Conservation (phyloP, 768 basidiomycete genomes). For the Suillus paluster region DNA sequence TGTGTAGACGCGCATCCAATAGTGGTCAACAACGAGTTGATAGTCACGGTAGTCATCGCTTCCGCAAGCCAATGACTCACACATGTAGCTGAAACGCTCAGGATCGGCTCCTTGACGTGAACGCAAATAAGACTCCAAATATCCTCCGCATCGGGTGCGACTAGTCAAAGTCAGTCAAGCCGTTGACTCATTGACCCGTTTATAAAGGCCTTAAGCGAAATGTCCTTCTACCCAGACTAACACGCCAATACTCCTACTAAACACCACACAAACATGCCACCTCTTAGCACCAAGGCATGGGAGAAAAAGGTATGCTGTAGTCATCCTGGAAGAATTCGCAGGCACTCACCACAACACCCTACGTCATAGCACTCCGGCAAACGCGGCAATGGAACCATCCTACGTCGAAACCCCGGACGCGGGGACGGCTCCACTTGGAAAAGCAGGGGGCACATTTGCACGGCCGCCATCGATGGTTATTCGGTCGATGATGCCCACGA, state of each 20-base stretch:
- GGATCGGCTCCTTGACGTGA: not conserved
- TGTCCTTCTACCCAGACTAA: not conserved
- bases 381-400: not conserved
- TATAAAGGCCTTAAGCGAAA: not conserved
- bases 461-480: not conserved
- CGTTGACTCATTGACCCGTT: not conserved
- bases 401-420: slow-evolving; percentile 3
- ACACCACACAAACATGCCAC: not conserved
- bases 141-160: not conserved
- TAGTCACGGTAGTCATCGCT: not conserved
- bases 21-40: not conserved
- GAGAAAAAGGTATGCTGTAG: not conserved
- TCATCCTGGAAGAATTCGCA: not conserved
- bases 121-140: not conserved
- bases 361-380: not conserved
- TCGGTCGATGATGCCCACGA: slow-evolving; percentile 1
- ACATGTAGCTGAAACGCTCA: too few relatives aligned
- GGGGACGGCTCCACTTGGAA: slow-evolving; percentile 3
- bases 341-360: not conserved
- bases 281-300: slow-evolving; percentile 2
- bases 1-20: not conserved
- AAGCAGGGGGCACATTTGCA: slow-evolving; percentile 2
- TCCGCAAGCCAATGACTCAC: not conserved
- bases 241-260: not conserved
- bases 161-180: not conserved